Evolutionary conservation across 305 asterid species (phyloP), one percentile per base, ranked within the genome.

Genomic region (Striga hermonthica): DNA sequence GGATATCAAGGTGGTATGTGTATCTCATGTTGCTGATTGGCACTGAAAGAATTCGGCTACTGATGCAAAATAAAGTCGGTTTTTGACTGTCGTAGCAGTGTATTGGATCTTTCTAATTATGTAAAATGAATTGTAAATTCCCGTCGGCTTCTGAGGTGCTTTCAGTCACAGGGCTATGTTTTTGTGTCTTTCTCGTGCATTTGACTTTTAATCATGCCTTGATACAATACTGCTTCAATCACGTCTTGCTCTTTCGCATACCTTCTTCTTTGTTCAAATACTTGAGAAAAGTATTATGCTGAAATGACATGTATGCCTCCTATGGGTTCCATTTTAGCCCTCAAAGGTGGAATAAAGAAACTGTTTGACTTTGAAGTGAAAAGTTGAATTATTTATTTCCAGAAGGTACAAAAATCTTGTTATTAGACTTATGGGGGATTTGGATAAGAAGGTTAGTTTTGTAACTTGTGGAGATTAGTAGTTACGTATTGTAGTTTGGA

Each of bases 81-180:
- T 43, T 28, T 31, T 52, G 49, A 4, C 13, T 4, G 6, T 50
- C 31, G 31, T 22, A 22, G 31, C 31, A 22, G 31, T 60, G 54
- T n/a, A 16, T 53, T 13, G 14, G 57, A 48, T 22, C 31, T 22
- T 22, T 22, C 31, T 22, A 22, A 2, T 50, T 60, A 13, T 28
- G 11, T 43, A n/a, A 41, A 4, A 28, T 22, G 41, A 28, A 28
- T 22, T 16, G 3, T 22, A 54, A 22, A 40, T 41, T 52, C n/a
- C 35, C 31, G 5, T 14, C 58, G 31, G 31, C 31, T 59, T 13
- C 56, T 61, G 47, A 62, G 45, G 45, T 63, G 34, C n/a, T 39
- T 43, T n/a, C 31, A 31, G 41, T 57, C 64, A 62, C 57, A 59
- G 58, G 15, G n/a, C 35, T 58, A 13, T 65, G 66, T 63, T 59